phyloP scores from a whole-genome alignment of 768 basidiomycete genomes.

The Cytidiella melzeri region DNA sequence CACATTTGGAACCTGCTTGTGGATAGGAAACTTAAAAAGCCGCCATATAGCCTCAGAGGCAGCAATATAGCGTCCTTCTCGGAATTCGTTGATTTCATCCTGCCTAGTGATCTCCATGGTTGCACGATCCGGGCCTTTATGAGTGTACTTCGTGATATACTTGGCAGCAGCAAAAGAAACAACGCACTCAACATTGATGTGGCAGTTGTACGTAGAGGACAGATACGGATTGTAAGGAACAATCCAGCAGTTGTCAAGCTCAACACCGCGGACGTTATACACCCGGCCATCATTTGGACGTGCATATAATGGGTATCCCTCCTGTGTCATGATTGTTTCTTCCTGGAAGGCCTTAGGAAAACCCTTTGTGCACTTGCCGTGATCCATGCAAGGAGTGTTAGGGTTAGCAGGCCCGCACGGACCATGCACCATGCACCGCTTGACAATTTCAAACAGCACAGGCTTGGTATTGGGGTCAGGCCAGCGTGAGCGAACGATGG shows the following conservation, averaged over 20 bases:
- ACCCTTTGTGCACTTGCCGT: conserved; percentile 36
- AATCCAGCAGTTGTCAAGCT: conserved; percentile 35
- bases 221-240: conserved; percentile 37
- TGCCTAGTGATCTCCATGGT: conserved; percentile 26
- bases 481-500: conserved; percentile 33
- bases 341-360: conserved; percentile 37
- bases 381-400: conserved; percentile 34
- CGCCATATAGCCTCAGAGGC: conserved; percentile 32
- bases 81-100: conserved; percentile 31
- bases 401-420: conserved; percentile 36
- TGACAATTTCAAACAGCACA: conserved; percentile 34
- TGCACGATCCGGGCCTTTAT: conserved; percentile 41
- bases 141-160: conserved; percentile 44
- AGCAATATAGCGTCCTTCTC: conserved; percentile 35
- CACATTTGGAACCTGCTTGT: conserved; percentile 32
- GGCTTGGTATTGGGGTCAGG: conserved; percentile 37
- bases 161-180: conserved; percentile 34
- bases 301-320: conserved; percentile 36
- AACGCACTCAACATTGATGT: conserved; percentile 45
- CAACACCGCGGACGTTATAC: conserved; percentile 17
- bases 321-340: conserved; percentile 29
- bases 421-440: conserved; percentile 40
- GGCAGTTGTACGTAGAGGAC: conserved; percentile 32
- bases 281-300: conserved; percentile 29
- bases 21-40: conserved; percentile 27